Base-by-base conservation (phyloP, 768 basidiomycete species). In the Boletus fagicola region DNA sequence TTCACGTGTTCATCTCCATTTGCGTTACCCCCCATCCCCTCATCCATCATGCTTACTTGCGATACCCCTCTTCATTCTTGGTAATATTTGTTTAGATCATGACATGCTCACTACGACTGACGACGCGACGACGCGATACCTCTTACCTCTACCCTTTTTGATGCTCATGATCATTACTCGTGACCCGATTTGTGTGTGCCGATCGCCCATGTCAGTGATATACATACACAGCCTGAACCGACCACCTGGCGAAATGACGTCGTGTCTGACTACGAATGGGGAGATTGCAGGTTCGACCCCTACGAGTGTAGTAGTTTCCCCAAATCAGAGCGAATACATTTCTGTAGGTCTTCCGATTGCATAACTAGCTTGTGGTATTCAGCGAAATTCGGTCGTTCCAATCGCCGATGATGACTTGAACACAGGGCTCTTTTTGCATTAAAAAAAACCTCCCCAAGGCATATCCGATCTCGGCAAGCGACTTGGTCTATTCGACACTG, bases 261-360 rank as follows among this genome's bases (percentile, higher is more conserved):
- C 87, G 88, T 86, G 87, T 89, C 86, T 89, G 87, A 88, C 88
- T 88, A 87, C 45, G 26, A 61, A 88, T 88, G 88, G 89, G 86
- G 87, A 89, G 88, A 88, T 89, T 89, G 87, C 86, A 90, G 87
- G 88, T 90, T 90, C 87, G 86, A 89, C 81, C 82, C 87, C 86
- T 90, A 6, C 28, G 28, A n/a, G n/a, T n/a, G n/a, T n/a, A n/a
- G n/a, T n/a, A n/a, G n/a, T n/a, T n/a, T n/a, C n/a, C n/a, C n/a
- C n/a, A n/a, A n/a, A n/a, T n/a, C n/a, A n/a, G n/a, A n/a, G n/a
- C n/a, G n/a, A n/a, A n/a, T 30, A 30, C 4, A 30, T 30, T 1
- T 5, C 28, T 30, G 8, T 30, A 8, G 28, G 28, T 30, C 30
- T n/a, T n/a, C n/a, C n/a, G n/a, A n/a, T n/a, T n/a, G n/a, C n/a